Evolutionary conservation across 108 stramenopile genomes (phyloP).

Genomic region (Discostella pseudostelligera): DNA sequence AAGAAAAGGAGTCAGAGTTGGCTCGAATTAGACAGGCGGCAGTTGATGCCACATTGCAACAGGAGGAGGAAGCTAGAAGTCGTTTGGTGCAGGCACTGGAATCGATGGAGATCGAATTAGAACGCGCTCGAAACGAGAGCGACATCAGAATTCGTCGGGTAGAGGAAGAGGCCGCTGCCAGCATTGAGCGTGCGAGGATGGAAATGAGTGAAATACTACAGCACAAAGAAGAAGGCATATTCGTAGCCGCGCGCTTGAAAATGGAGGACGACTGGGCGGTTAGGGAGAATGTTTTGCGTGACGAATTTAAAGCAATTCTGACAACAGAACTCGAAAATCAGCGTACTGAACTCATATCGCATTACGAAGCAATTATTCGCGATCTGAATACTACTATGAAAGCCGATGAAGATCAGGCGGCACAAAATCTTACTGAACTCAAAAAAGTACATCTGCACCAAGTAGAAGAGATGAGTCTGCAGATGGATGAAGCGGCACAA

Average conservation of each 20-base stretch:
- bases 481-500: no score
- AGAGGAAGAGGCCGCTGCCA: conserved; percentile 12
- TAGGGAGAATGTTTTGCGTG: conserved; percentile 10
- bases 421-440: background rate
- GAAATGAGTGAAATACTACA: conserved; percentile 12
- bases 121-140: conserved; percentile 12
- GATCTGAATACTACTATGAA: conserved; percentile 27
- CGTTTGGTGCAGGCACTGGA: conserved; percentile 17
- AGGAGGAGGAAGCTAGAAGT: conserved; percentile 18
- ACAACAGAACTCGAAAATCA: conserved; percentile 15
- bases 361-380: conserved; percentile 46
- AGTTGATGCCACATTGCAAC: conserved; percentile 12
- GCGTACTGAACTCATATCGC: conserved; percentile 23
- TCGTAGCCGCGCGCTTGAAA: conserved; percentile 10
- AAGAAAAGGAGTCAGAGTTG: conserved; percentile 11
- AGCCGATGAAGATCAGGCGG: conserved; percentile 1
- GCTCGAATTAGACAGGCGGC: conserved; percentile 15
- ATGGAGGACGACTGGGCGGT: conserved; percentile 9
- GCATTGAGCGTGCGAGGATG: conserved; percentile 8
- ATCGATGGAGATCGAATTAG: conserved; percentile 18
- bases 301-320: conserved; percentile 14
- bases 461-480: conserved; percentile 5
- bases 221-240: conserved; percentile 14
- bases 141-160: conserved; percentile 7
- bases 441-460: conserved; percentile 11